These are phyloP conservation scores for Aspergillus fijiensis DNA, from an alignment of 2,329 filamentous ascomycete genomes.

Conservation along the genomic window DNA sequence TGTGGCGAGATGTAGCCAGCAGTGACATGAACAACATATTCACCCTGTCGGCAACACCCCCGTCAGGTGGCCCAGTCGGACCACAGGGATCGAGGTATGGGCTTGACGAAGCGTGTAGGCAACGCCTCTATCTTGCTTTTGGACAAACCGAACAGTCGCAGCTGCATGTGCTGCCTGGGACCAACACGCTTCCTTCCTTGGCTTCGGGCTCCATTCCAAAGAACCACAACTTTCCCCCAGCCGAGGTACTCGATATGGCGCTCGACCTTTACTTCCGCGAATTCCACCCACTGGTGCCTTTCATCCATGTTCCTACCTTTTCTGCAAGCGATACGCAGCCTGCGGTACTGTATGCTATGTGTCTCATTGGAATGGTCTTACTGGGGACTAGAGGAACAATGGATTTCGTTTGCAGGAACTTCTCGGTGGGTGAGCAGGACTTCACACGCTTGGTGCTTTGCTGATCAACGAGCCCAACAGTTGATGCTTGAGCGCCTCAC, in stretches of 20 bases:
- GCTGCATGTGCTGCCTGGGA: constrained; percentile 16
- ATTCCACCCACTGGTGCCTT: constrained; percentile 54
- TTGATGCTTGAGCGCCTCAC: constrained; percentile 41
- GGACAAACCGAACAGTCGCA: constrained; percentile 24
- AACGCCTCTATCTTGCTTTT: constrained; percentile 40
- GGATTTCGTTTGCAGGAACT: constrained; percentile 50
- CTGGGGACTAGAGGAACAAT: constrained; percentile 53
- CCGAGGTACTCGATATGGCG: constrained; percentile 55
- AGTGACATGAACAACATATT: constrained; percentile 44
- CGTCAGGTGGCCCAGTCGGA: constrained; percentile 20
- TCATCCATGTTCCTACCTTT: constrained; percentile 56
- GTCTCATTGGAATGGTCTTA: constrained; percentile 53
- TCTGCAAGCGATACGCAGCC: constrained; percentile 49
- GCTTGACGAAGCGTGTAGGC: constrained; percentile 45
- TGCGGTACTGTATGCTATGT: constrained; percentile 53
- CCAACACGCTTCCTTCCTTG: background rate
- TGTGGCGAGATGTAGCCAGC: constrained; percentile 43
- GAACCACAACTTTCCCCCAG: constrained; percentile 47
- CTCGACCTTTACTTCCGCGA: constrained; percentile 56
- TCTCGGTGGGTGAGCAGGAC: constrained; percentile 32
- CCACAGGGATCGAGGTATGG: constrained; percentile 36
- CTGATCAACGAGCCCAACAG: constrained; percentile 13
- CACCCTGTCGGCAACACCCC: constrained; percentile 25
- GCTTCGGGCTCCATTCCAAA: constrained; percentile 3
- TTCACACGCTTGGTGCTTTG: constrained; percentile 11